Conservation (phyloP, 1,139 yeast species). For the Candida pseudoviswanathii region DNA sequence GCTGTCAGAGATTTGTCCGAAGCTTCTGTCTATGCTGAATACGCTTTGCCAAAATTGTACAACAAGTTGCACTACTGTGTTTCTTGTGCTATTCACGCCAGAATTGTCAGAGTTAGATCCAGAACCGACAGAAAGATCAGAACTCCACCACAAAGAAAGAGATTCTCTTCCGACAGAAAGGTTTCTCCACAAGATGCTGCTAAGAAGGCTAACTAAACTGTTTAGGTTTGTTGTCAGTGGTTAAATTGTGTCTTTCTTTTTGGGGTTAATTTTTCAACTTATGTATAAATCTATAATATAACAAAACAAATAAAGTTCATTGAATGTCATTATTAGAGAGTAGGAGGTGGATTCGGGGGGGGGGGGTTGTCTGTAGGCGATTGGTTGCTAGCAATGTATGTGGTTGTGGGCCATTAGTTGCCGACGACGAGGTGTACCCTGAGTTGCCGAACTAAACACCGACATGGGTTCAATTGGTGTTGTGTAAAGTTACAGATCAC, state of each 20-base stretch:
- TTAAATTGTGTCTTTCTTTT: slow-evolving; percentile 4
- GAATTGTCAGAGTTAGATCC: slow-evolving; percentile 99
- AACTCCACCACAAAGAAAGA: slow-evolving; percentile 99
- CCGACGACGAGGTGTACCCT: too few species aligned
- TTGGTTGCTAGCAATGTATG: too few species aligned
- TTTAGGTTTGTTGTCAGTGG: neutral
- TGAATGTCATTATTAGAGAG: slow-evolving; percentile 1
- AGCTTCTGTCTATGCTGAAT: slow-evolving; percentile 98
- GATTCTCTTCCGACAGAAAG: slow-evolving; percentile 96
- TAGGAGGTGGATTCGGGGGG: neutral
- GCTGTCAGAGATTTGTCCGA: slow-evolving; percentile 99
- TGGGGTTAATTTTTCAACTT: slow-evolving; percentile 5
- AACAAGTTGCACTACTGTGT: slow-evolving; percentile 99
- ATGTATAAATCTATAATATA: slow-evolving; percentile 9
- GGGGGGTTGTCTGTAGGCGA: too few species aligned
- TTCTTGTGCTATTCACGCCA: slow-evolving; percentile 99
- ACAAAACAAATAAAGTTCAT: slow-evolving; percentile 2
- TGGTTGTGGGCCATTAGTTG: neutral
- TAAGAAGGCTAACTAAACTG: slow-evolving; percentile 64
- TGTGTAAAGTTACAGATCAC: too few species aligned
- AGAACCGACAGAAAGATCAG: slow-evolving; percentile 98
- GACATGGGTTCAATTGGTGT: too few species aligned
- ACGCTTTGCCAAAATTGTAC: slow-evolving; percentile 99
- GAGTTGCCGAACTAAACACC: too few species aligned
- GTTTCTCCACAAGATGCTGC: slow-evolving; percentile 98